Percentiles rank a stretch among this genome's conserved stretches.
Conservation (phyloP, 2,329 filamentous ascomycete species). For the Aspergillus sp. region DNA sequence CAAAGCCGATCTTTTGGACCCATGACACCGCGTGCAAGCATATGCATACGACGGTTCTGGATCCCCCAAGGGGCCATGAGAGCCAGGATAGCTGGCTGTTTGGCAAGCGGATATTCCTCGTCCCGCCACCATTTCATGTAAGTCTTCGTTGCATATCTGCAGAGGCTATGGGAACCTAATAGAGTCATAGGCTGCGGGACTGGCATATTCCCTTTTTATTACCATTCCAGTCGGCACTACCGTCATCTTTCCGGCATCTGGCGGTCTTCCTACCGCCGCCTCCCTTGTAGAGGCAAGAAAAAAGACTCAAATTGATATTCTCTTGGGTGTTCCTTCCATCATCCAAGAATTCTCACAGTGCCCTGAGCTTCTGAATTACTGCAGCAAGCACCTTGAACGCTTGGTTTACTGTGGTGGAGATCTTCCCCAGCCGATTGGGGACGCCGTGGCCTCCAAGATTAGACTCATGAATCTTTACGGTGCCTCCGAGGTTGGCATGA, state of each 20-base stretch:
- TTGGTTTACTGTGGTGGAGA: slow-evolving; percentile 43
- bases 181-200: slow-evolving; percentile 22
- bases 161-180: not conserved
- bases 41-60: slow-evolving; percentile 12
- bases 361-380: slow-evolving; percentile 25
- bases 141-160: not conserved
- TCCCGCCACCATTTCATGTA: slow-evolving; percentile 43
- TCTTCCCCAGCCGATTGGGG: slow-evolving; percentile 38
- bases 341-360: slow-evolving; percentile 37
- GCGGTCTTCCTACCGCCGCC: slow-evolving; percentile 15
- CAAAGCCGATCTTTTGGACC: slow-evolving; percentile 38
- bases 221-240: slow-evolving; percentile 10
- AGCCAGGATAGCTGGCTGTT: slow-evolving; percentile 23
- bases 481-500: slow-evolving; percentile 33
- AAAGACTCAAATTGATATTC: slow-evolving; percentile 15
- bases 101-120: slow-evolving; percentile 36
- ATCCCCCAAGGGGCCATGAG: slow-evolving; percentile 25
- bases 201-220: slow-evolving; percentile 20
- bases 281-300: slow-evolving; percentile 16
- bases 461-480: slow-evolving; percentile 37
- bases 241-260: slow-evolving; percentile 18
- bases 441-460: slow-evolving; percentile 37
- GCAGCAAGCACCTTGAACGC: slow-evolving; percentile 30
- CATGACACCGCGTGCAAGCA: slow-evolving; percentile 20
- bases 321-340: slow-evolving; percentile 22